Evolutionary conservation across 1,284 basidiomycete genomes (phyloP).

Genomic region (Megacollybia platyphylla): DNA sequence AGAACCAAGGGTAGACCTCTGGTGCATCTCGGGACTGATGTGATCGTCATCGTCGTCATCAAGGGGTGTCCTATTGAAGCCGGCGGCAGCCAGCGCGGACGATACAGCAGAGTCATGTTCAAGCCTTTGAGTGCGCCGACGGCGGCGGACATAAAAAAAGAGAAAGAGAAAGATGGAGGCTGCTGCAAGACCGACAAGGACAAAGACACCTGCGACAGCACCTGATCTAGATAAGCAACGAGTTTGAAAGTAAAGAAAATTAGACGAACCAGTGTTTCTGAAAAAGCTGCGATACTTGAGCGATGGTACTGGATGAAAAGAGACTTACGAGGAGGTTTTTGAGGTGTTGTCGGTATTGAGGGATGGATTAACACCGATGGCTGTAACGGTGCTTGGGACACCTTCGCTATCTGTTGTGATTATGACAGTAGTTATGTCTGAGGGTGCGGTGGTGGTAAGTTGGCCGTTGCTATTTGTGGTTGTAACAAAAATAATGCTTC

Average conservation of each 20-base stretch:
- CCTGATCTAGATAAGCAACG: constrained; percentile 46
- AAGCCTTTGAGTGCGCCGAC: constrained; percentile 40
- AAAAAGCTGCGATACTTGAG: constrained; percentile 44
- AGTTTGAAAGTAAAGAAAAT: constrained; percentile 67
- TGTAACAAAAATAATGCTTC: constrained; percentile 36
- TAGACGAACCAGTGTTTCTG: constrained; percentile 53
- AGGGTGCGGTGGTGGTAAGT: constrained; percentile 34
- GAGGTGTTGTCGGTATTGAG: constrained; percentile 31
- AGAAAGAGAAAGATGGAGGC: constrained; percentile 60
- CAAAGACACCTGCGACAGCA: constrained; percentile 67
- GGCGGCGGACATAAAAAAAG: constrained; percentile 54
- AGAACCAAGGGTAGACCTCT: constrained; percentile 11
- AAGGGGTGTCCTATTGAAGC: constrained; percentile 47
- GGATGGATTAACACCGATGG: constrained; percentile 52
- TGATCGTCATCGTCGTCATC: constrained; percentile 44
- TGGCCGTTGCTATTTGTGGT: constrained; percentile 48
- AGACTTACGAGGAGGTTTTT: constrained; percentile 32
- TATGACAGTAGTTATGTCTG: constrained; percentile 40
- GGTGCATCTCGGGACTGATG: constrained; percentile 17
- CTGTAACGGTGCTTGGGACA: constrained; percentile 38
- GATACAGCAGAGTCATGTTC: constrained; percentile 58
- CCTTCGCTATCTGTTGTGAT: constrained; percentile 44
- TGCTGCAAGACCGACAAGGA: constrained; percentile 60
- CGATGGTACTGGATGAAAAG: constrained; percentile 1
- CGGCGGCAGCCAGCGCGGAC: constrained; percentile 56